These are phyloP conservation scores for Pichia insulana DNA, from an alignment of 805 yeast genomes.

Conservation along the genomic window DNA sequence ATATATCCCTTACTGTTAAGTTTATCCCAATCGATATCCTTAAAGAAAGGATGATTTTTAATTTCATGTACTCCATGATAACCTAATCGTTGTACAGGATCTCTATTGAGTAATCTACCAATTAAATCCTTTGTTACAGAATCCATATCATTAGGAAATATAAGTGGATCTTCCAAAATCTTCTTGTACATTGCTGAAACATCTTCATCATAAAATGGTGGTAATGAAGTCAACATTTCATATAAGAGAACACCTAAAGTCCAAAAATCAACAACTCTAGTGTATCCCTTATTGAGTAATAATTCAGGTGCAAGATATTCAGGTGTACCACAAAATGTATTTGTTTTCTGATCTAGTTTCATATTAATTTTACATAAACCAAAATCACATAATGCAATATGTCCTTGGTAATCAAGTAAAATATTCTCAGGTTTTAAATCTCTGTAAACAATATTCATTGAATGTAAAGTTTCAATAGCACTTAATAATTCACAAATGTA, in stretches of 20 bases:
- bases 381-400: constrained; percentile 94
- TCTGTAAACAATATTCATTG: constrained; percentile 85
- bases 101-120: constrained; percentile 68
- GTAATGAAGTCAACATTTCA: constrained; percentile 95
- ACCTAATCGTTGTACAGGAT: constrained; percentile 74
- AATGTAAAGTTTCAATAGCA: constrained; percentile 88
- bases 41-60: constrained; percentile 76
- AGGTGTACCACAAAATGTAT: constrained; percentile 97
- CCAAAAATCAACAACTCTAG: constrained; percentile 98
- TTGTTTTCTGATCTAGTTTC: constrained; percentile 76
- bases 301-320: constrained; percentile 96
- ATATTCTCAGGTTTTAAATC: constrained; percentile 96
- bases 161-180: constrained; percentile 79
- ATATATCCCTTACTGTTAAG: constrained; percentile 77
- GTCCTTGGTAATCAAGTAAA: constrained; percentile 90
- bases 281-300: constrained; percentile 84
- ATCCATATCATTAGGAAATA: constrained; percentile 83
- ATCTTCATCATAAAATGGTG: constrained; percentile 95
- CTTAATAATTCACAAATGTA: constrained; percentile 91
- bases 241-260: constrained; percentile 87
- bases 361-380: constrained; percentile 94
- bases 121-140: constrained; percentile 77
- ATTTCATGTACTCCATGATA: constrained; percentile 77
- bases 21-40: constrained; percentile 84
- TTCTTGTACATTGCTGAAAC: constrained; percentile 89